Conservation (phyloP, 805 yeast genomes). For the Ogataea nitratoaversa region DNA sequence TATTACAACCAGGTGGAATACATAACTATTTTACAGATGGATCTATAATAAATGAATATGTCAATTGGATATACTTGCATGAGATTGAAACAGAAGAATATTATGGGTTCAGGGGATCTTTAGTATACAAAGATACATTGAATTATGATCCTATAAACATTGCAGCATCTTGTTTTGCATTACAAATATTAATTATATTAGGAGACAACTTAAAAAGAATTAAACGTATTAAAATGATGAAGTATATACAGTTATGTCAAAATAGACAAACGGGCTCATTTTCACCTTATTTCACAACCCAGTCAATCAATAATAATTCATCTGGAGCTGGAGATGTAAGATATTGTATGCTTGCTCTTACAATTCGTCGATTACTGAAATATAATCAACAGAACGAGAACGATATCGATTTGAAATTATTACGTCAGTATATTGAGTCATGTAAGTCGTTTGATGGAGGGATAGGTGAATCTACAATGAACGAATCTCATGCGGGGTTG, state of each 20-base stretch:
- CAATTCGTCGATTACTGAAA: constrained; percentile 49
- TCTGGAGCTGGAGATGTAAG: constrained; percentile 69
- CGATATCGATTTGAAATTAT: constrained; percentile 40
- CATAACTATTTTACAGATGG: constrained; percentile 23
- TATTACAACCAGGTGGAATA: constrained; percentile 30
- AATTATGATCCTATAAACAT: constrained; percentile 59
- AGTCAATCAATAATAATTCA: constrained; percentile 30
- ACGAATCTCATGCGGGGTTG: constrained; percentile 82
- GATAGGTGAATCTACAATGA: constrained; percentile 41
- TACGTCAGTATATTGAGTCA: constrained; percentile 36
- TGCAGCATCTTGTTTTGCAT: constrained; percentile 74
- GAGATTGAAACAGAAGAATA: constrained; percentile 31
- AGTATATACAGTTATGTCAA: constrained; percentile 48
- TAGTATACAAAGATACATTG: constrained; percentile 34
- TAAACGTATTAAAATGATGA: constrained; percentile 41
- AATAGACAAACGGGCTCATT: background rate
- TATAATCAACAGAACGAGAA: constrained; percentile 23
- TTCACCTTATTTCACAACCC: constrained; percentile 28
- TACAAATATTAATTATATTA: constrained; percentile 52
- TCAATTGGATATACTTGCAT: constrained; percentile 45
- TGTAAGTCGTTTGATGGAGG: constrained; percentile 63
- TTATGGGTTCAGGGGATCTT: constrained; percentile 57
- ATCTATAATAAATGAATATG: constrained; percentile 30
- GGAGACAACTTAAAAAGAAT: constrained; percentile 39
- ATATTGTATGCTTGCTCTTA: constrained; percentile 67